A percentile compares a stretch with the other conserved stretches of the same genome.
These are phyloP conservation scores for Stagonosporopsis vannaccii DNA, from an alignment of 2,329 filamentous ascomycete genomes.

Conservation along the genomic window DNA sequence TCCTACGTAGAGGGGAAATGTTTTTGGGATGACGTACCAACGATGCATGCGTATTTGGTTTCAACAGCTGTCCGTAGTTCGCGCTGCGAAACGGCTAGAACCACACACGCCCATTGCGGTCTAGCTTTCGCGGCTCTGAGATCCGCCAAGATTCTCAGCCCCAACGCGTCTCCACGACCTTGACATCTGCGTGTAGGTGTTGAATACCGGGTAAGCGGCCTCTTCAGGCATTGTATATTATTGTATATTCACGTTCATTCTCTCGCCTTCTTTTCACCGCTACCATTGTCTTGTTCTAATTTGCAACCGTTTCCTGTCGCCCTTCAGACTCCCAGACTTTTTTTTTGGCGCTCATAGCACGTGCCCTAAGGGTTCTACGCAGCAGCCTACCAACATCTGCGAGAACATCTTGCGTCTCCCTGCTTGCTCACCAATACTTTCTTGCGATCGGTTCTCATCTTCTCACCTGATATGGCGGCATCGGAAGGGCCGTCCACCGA, in stretches of 20 bases:
- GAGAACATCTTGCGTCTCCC: background rate
- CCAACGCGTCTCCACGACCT: constrained; percentile 12
- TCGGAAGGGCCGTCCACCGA: constrained; percentile 6
- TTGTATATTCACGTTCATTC: constrained; percentile 2
- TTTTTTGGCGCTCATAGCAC: constrained; percentile 7
- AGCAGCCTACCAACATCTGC: background rate
- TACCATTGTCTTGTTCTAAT: background rate
- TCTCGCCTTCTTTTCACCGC: background rate
- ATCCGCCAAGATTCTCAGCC: constrained; percentile 16
- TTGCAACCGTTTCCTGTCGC: background rate
- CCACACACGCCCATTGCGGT: background rate
- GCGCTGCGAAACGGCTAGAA: constrained; percentile 8
- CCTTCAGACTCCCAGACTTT: constrained; percentile 9
- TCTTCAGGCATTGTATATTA: constrained; percentile 16
- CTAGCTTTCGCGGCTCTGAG: background rate
- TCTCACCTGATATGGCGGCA: constrained; percentile 8
- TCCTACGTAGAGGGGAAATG: constrained; percentile 19
- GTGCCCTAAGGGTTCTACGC: background rate
- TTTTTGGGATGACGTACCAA: constrained; percentile 14
- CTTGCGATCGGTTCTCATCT: background rate
- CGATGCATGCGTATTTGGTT: constrained; percentile 3
- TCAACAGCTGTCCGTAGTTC: constrained; percentile 8
- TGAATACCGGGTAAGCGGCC: constrained; percentile 6
- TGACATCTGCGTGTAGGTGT: constrained; percentile 7
- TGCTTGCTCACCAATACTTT: background rate